These are phyloP conservation scores for Scenedesmus sp. DNA, from an alignment of 163 green algal genomes.

Conservation along the genomic window DNA sequence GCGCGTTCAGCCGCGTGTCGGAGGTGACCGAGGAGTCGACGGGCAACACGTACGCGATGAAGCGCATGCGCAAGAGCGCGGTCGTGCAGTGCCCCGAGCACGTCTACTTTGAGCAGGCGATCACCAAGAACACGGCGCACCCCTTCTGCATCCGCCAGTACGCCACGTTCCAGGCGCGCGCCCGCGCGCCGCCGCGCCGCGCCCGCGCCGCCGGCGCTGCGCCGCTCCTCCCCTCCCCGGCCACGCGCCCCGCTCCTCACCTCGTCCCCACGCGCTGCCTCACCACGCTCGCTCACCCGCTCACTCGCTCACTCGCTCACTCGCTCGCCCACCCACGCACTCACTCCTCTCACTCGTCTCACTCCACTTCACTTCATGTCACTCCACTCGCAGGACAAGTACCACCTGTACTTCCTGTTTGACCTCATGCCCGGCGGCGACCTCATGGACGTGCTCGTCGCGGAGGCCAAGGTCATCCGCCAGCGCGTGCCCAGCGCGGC, in stretches of 20 bases:
- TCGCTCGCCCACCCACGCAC: no score
- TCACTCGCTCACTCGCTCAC: no score
- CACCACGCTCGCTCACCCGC: no score
- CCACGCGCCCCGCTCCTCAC: no score
- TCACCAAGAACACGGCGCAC: constrained; percentile 94
- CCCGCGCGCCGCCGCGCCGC: no score
- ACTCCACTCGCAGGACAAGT: constrained; percentile 81
- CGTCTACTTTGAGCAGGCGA: constrained; percentile 94
- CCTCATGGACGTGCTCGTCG: constrained; percentile 97
- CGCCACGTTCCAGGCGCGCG: constrained; percentile 88
- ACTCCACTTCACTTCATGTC: no score
- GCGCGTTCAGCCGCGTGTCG: constrained; percentile 90
- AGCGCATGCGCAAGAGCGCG: constrained; percentile 94
- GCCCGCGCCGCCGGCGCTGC: no score
- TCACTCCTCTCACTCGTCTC: no score
- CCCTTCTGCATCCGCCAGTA: constrained; percentile 97
- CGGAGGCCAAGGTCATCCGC: constrained; percentile 89
- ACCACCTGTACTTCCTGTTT: constrained; percentile 94
- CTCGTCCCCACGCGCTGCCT: no score
- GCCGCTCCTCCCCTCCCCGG: no score
- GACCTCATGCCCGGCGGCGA: constrained; percentile 91
- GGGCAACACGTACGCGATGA: constrained; percentile 89
- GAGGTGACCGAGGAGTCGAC: constrained; percentile 86
- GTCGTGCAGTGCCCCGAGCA: constrained; percentile 96
- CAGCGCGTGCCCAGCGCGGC: constrained; percentile 72